These are phyloP conservation scores for Fusarium equiseti DNA, from an alignment of 2,329 filamentous ascomycete genomes.

Conservation along the genomic window DNA sequence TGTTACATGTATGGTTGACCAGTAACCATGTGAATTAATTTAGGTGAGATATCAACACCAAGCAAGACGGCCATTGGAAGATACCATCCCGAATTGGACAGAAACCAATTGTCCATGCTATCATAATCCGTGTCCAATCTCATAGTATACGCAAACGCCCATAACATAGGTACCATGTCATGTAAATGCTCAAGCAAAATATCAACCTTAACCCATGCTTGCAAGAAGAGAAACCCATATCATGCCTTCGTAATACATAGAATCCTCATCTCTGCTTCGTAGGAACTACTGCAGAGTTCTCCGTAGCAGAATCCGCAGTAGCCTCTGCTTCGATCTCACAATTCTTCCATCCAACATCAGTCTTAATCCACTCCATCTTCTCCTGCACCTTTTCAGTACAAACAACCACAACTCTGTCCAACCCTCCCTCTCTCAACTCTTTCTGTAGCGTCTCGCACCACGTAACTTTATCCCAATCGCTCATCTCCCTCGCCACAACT, in stretches of 20 bases:
- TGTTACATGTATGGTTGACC: neutral
- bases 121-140: neutral
- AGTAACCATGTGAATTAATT: neutral
- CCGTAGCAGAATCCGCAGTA: neutral
- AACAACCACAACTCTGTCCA: constrained; percentile 35
- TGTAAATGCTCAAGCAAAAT: neutral
- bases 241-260: neutral
- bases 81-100: neutral
- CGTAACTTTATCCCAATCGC: constrained; percentile 48
- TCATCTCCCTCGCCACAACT: constrained; percentile 51
- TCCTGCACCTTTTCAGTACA: constrained; percentile 45
- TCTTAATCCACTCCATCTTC: constrained; percentile 46
- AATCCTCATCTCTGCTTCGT: neutral
- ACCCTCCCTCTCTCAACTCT: constrained; percentile 43
- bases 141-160: neutral
- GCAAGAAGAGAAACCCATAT: neutral
- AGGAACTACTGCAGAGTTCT: neutral
- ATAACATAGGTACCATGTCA: neutral
- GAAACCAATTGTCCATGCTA: neutral
- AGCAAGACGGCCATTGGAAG: neutral
- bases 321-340: neutral
- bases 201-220: neutral
- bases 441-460: constrained; percentile 53
- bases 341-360: constrained; percentile 36
- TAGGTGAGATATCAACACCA: neutral